Conservation (phyloP, 73 alveolate genomes). For the Paramecium biaurelia region DNA sequence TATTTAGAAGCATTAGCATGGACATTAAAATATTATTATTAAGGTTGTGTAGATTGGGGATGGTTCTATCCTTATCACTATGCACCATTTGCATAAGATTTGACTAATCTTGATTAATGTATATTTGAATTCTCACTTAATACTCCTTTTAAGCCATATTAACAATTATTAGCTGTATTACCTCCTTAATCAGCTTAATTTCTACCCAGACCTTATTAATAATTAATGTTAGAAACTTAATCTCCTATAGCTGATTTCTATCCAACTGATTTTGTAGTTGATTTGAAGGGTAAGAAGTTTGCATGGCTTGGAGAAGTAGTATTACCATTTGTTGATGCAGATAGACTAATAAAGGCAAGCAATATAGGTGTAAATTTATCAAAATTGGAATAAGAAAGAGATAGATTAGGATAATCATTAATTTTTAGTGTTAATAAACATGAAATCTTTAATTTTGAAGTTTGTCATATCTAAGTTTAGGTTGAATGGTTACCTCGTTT, state of each 20-base stretch:
- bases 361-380: background rate
- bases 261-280: constrained; percentile 95
- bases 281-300: constrained; percentile 95
- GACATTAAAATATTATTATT: constrained; percentile 97
- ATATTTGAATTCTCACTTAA: constrained; percentile 70
- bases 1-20: constrained; percentile 99
- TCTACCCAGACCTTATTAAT: constrained; percentile 84
- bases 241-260: constrained; percentile 97
- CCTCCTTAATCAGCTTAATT: constrained; percentile 86
- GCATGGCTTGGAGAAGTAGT: constrained; percentile 91
- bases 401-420: constrained; percentile 1
- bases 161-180: constrained; percentile 87
- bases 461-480: background rate
- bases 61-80: constrained; percentile 98
- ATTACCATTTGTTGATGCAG: constrained; percentile 63
- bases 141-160: constrained; percentile 89
- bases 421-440: background rate
- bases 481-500: constrained; percentile 10
- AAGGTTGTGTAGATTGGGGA: constrained; percentile 95
- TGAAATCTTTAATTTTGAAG: background rate
- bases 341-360: constrained; percentile 61
- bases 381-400: background rate
- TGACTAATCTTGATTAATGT: constrained; percentile 70
- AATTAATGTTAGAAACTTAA: constrained; percentile 64
- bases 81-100: constrained; percentile 98